phyloP scores from a whole-genome alignment of 1,284 basidiomycete species.

The Mycosarcoma mackinlayi region DNA sequence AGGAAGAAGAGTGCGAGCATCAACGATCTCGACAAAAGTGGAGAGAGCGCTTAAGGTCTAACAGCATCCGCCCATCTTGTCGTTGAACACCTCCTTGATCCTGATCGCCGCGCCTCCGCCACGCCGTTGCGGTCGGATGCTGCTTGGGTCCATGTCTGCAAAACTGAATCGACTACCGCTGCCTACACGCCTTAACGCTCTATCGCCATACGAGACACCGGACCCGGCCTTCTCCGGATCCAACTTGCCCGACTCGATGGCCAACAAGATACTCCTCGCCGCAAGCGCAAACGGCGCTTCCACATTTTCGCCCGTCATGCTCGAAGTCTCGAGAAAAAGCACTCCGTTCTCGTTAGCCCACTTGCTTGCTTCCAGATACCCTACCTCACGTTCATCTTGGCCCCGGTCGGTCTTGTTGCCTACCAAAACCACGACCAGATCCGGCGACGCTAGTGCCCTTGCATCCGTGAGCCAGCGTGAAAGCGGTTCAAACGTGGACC shows the following conservation, averaged over 20 bases:
- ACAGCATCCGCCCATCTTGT: slow-evolving; percentile 49
- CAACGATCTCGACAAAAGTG: not conserved
- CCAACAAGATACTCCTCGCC: slow-evolving; percentile 87
- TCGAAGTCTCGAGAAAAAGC: slow-evolving; percentile 88
- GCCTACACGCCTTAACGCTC: slow-evolving; percentile 73
- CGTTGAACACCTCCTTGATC: slow-evolving; percentile 46
- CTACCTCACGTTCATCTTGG: slow-evolving; percentile 89
- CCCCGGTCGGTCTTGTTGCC: slow-evolving; percentile 93
- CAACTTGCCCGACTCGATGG: slow-evolving; percentile 88
- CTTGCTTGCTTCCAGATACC: slow-evolving; percentile 89
- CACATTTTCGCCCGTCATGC: slow-evolving; percentile 90
- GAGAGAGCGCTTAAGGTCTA: not conserved
- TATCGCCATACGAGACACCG: slow-evolving; percentile 95
- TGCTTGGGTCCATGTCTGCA: slow-evolving; percentile 49
- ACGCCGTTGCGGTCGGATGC: slow-evolving; percentile 16
- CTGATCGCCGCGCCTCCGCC: slow-evolving; percentile 19
- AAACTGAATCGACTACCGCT: slow-evolving; percentile 53
- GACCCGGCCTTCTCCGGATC: slow-evolving; percentile 93
- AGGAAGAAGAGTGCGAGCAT: slow-evolving; percentile 1
- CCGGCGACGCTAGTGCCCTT: slow-evolving; percentile 83
- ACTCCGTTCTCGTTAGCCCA: slow-evolving; percentile 91
- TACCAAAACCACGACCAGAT: slow-evolving; percentile 88
- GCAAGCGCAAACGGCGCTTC: slow-evolving; percentile 91
- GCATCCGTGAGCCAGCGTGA: slow-evolving; percentile 91
- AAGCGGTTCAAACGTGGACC: slow-evolving; percentile 78